Conservation (phyloP, 2,329 filamentous ascomycete species). For the Coniochaeta sp. region DNA sequence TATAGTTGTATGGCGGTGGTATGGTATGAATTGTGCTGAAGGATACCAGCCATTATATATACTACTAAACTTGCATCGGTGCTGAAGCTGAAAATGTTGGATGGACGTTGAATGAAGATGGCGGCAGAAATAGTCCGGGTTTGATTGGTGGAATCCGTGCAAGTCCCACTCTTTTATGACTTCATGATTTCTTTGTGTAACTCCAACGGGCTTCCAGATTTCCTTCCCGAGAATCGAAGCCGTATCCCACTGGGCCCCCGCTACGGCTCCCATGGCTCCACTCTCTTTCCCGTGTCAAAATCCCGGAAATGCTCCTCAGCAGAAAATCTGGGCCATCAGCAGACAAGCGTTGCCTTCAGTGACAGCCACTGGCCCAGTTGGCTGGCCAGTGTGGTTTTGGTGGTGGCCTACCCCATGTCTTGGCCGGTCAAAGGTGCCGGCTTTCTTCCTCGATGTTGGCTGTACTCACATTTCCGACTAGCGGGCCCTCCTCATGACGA, state of each 20-base stretch:
- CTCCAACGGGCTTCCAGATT: no score
- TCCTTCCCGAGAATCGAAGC: neutral
- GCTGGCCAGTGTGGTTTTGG: neutral
- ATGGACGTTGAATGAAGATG: neutral
- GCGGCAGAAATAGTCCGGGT: neutral
- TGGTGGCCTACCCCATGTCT: neutral
- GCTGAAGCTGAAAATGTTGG: neutral
- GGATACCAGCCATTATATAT: no score
- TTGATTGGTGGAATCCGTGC: neutral
- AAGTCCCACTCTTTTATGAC: neutral
- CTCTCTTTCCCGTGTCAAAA: slow-evolving; percentile 1
- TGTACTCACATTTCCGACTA: no score
- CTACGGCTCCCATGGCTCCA: neutral
- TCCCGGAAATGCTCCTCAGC: neutral
- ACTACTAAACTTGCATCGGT: no score
- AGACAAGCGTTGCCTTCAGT: neutral
- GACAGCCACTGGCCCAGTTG: no score
- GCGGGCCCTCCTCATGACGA: no score
- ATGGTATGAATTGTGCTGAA: no score
- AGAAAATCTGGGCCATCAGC: neutral
- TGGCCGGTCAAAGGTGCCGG: no score
- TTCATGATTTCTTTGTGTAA: neutral
- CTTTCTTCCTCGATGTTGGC: no score
- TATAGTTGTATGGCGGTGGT: no score
- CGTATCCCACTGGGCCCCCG: neutral